Base-by-base conservation (phyloP, 1,139 yeast species). In the Pichia sp. region DNA sequence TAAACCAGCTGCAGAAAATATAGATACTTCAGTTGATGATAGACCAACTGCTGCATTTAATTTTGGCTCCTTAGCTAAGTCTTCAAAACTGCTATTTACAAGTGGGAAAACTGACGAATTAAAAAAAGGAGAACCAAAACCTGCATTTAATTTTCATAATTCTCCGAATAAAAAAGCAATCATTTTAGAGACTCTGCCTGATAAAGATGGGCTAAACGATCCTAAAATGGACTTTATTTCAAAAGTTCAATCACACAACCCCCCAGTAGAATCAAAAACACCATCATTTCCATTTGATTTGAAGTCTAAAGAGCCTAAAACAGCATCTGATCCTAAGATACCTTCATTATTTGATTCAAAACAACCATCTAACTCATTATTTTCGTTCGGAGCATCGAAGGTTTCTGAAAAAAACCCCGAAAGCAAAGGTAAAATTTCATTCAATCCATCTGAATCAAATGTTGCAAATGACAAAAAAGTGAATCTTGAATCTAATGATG, bases 1-100 rank as follows among this genome's bases (percentile, higher is more conserved):
- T 8, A 12, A 33, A 5, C 2, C 5, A 12, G 27, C 2, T 4
- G 10, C 40, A 9, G 6, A 36, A 2, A 41, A 40, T 12, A 6
- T 4, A 27, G 26, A 20, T 32, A 29, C 24, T 11, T 38, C 40
- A 6, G 25, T 35, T 10, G 42, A 39, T 12, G 29, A 42, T 29
- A 41, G 37, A 20, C 59, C 59, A 11, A 46, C 55, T 10, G 38
- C 46, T 22, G 58, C 52, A 12, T 54, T 55, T 37, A 42, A 27
- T 3, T 49, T 50, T 35, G 26, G 22, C 4, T 16, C 28, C 11
- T 20, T 23, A 11, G 10, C n/a, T 20, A 22, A 23, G 10, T 7
- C 9, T 10, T 5, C 28, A n/a, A 6, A 10, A 7, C 28, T 2
- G 2, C 28, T 26, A 12, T 32, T 32, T 16, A 4, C 11, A 26